Percentiles rank a stretch among this genome's conserved stretches.
phyloP scores from a whole-genome alignment of 345 rosid genomes.

The Linum tenue region DNA sequence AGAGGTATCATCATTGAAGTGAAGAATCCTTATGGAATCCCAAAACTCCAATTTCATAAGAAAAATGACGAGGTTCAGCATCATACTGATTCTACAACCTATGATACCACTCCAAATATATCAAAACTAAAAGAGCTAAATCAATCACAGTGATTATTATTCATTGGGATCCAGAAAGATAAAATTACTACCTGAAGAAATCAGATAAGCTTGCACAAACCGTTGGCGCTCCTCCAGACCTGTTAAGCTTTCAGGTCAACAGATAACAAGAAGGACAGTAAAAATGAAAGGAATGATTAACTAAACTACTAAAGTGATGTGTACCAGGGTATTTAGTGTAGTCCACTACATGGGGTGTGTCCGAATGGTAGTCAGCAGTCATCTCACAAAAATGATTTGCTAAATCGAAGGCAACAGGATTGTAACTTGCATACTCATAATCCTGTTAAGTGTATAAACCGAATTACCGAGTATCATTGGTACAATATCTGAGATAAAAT shows the following conservation, averaged over 20 bases:
- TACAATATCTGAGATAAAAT: no score
- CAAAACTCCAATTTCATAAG: background rate
- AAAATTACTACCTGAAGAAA: slow-evolving; percentile 44
- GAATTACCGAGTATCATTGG: background rate
- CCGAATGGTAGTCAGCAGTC: background rate
- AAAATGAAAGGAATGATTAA: background rate
- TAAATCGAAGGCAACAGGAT: background rate
- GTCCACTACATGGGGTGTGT: background rate
- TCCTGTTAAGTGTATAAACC: background rate
- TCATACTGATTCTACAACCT: background rate
- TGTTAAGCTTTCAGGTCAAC: slow-evolving; percentile 17
- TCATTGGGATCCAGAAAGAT: background rate
- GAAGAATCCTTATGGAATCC: background rate
- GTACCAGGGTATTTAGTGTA: slow-evolving; percentile 2
- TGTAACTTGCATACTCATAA: background rate
- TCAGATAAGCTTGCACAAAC: slow-evolving; percentile 49
- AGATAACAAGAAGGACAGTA: background rate
- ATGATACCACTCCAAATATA: background rate
- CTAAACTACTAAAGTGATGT: background rate
- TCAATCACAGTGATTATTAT: background rate
- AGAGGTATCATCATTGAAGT: background rate
- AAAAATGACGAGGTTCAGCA: background rate
- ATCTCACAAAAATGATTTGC: background rate
- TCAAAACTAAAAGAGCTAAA: background rate
- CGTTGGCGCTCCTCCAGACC: slow-evolving; percentile 65